A percentile compares a stretch with the other conserved stretches of the same genome.
phyloP scores from a whole-genome alignment of 768 basidiomycete species.

The Pluteus cervinus region DNA sequence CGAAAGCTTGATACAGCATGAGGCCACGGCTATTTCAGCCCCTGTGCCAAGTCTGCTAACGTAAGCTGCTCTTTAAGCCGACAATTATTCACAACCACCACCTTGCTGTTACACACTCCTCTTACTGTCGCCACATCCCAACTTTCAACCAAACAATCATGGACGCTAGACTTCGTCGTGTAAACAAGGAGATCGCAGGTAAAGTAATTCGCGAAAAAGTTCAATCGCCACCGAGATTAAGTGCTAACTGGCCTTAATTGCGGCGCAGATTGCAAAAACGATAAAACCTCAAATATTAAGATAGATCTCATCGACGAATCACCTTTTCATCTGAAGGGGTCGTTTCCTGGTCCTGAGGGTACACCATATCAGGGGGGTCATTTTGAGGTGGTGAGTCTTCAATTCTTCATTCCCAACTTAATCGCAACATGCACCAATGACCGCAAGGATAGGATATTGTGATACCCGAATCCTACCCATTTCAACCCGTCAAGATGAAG shows the following conservation, averaged over 20 bases:
- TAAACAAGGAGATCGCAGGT: slow-evolving; percentile 94
- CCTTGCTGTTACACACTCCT: too few species aligned
- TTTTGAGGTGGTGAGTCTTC: slow-evolving; percentile 76
- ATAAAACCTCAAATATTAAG: slow-evolving; percentile 81
- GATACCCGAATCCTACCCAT: slow-evolving; percentile 87
- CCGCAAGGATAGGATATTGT: slow-evolving; percentile 66
- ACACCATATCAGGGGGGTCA: slow-evolving; percentile 92
- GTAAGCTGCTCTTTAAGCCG: too few species aligned
- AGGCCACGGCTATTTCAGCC: too few species aligned
- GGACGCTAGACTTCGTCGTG: slow-evolving; percentile 85
- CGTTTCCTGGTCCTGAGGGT: slow-evolving; percentile 86
- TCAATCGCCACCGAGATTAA: slow-evolving; percentile 3
- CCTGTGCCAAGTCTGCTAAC: too few species aligned
- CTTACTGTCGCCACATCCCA: too few species aligned
- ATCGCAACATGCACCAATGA: slow-evolving; percentile 4
- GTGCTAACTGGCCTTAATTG: slow-evolving; percentile 7
- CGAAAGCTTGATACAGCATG: too few species aligned
- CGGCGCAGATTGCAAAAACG: slow-evolving; percentile 83
- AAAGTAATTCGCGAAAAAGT: too few species aligned
- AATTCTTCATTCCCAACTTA: slow-evolving; percentile 4
- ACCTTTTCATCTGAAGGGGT: slow-evolving; percentile 87
- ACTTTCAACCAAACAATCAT: too few species aligned
- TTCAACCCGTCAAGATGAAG: slow-evolving; percentile 97
- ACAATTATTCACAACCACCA: too few species aligned
- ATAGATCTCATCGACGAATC: slow-evolving; percentile 87